Conservation (phyloP, 208 protist species). For the Herpetomonas muscarum region DNA sequence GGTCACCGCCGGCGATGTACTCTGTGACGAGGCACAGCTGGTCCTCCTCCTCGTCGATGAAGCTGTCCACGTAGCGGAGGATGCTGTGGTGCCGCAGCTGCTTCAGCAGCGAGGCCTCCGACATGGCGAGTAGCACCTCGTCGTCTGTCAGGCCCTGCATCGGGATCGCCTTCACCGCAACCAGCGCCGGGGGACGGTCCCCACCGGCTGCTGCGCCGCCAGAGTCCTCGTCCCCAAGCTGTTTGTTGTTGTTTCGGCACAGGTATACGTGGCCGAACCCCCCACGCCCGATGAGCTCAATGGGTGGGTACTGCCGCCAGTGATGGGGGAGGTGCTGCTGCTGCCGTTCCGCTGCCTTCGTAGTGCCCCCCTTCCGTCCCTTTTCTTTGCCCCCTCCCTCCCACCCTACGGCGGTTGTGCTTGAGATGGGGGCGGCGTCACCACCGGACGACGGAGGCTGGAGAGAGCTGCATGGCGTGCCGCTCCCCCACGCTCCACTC, state of each 20-base stretch:
- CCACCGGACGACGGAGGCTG: no score
- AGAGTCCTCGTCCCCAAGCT: no score
- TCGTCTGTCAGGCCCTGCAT: conserved; percentile 45
- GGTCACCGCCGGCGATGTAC: conserved; percentile 82
- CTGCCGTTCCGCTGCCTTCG: background rate
- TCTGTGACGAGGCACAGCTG: conserved; percentile 84
- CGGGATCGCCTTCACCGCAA: conserved; percentile 76
- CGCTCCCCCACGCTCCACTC: no score
- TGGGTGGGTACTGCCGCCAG: conserved; percentile 48
- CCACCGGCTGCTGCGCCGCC: conserved; percentile 9
- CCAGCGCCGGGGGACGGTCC: conserved; percentile 17
- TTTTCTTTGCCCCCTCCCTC: background rate
- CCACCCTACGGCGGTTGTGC: no score
- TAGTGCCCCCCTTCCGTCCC: background rate
- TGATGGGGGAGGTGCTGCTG: background rate
- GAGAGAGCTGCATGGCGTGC: no score
- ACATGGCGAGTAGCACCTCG: conserved; percentile 68
- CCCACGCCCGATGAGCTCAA: conserved; percentile 54
- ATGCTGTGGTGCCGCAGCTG: conserved; percentile 79
- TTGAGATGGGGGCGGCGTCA: no score
- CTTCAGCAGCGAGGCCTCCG: conserved; percentile 71
- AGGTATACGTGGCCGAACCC: conserved; percentile 78
- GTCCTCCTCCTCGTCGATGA: conserved; percentile 50
- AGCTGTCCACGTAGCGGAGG: conserved; percentile 80
- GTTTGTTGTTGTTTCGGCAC: conserved; percentile 48